Conservation (phyloP, 176 grass and related monocot genomes). For the Thalia dealbata region DNA sequence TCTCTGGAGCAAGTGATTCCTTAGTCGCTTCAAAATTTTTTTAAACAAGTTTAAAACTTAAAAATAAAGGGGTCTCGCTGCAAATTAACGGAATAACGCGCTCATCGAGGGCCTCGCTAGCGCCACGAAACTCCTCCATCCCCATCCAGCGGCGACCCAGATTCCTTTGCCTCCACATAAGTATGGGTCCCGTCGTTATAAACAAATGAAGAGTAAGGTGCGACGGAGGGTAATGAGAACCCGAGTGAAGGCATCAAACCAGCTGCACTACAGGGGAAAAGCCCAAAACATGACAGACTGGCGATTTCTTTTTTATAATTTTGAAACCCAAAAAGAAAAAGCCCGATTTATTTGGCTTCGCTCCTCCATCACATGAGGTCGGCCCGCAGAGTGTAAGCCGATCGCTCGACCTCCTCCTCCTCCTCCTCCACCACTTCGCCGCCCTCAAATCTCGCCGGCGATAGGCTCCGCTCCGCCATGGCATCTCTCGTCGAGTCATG, state of each 20-base stretch:
- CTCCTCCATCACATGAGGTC: background rate
- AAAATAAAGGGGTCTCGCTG: too few relatives aligned
- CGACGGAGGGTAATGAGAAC: background rate
- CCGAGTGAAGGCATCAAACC: background rate
- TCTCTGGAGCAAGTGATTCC: too few relatives aligned
- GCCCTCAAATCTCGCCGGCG: background rate
- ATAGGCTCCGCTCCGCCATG: conserved; percentile 1
- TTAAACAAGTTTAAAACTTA: too few relatives aligned
- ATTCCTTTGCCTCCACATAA: background rate
- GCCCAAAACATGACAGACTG: background rate
- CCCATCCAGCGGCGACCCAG: background rate
- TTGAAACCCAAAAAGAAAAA: too few relatives aligned
- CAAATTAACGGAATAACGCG: too few relatives aligned
- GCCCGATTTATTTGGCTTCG: background rate
- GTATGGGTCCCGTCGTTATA: background rate
- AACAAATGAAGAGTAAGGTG: background rate
- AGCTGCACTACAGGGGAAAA: background rate
- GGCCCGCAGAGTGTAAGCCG: background rate
- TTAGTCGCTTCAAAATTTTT: too few relatives aligned
- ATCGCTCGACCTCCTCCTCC: background rate
- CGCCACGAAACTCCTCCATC: too few relatives aligned
- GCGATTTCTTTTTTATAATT: background rate
- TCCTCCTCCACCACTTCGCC: background rate
- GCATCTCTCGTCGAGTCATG: conserved; percentile 5
- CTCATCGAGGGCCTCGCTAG: too few relatives aligned